These are phyloP conservation scores for Populus nigra DNA, from an alignment of 345 rosid species.

Conservation along the genomic window DNA sequence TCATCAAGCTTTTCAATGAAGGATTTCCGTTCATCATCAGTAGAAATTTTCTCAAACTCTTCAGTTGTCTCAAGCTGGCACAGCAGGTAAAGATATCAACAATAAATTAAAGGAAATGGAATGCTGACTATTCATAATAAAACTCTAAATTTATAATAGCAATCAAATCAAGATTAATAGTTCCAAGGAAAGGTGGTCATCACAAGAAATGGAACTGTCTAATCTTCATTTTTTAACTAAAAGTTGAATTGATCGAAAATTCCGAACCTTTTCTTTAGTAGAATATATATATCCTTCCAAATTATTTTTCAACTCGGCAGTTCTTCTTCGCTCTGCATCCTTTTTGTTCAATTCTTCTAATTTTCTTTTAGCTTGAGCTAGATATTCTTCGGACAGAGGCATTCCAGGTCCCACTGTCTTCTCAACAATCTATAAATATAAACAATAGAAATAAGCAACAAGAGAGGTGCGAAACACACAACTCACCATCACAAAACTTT, in stretches of 20 bases:
- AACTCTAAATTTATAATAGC: background rate
- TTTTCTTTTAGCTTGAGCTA: slow-evolving; percentile 64
- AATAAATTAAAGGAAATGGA: background rate
- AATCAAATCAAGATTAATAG: background rate
- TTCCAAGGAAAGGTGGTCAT: background rate
- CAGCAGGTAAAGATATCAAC: slow-evolving; percentile 8
- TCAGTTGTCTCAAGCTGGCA: slow-evolving; percentile 73
- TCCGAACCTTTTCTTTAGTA: slow-evolving; percentile 83
- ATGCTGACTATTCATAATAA: background rate
- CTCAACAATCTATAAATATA: slow-evolving; percentile 57
- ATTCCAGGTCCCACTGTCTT: slow-evolving; percentile 80
- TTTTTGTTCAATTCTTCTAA: slow-evolving; percentile 78
- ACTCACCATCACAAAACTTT: background rate
- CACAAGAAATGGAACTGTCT: background rate
- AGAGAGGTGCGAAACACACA: background rate
- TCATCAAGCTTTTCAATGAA: slow-evolving; percentile 86
- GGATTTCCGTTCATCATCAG: slow-evolving; percentile 71
- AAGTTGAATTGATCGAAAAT: background rate
- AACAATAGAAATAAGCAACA: background rate
- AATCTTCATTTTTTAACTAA: background rate
- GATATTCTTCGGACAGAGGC: slow-evolving; percentile 61
- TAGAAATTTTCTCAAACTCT: slow-evolving; percentile 66
- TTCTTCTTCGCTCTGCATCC: slow-evolving; percentile 86
- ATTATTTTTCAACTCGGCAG: slow-evolving; percentile 88
- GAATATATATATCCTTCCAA: slow-evolving; percentile 94